These are phyloP conservation scores for Candida insectalens DNA, from an alignment of 805 yeast species.

Conservation along the genomic window DNA sequence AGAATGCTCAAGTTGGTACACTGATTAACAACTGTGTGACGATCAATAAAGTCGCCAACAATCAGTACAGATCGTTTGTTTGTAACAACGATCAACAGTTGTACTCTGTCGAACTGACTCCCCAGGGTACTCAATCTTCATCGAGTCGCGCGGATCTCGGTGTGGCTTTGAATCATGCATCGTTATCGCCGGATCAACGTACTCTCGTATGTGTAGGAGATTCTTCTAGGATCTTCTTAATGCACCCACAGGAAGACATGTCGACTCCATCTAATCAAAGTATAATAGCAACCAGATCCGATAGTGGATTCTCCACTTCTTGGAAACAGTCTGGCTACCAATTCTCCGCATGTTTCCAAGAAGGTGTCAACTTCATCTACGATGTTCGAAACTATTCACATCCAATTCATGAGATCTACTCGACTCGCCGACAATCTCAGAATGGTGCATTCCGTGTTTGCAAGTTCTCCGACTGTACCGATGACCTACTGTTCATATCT, in stretches of 20 bases:
- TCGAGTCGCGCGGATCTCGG: conserved; percentile 30
- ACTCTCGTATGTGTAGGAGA: conserved; percentile 70
- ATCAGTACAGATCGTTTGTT: conserved; percentile 46
- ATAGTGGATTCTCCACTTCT: conserved; percentile 75
- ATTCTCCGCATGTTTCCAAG: conserved; percentile 78
- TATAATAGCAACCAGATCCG: conserved; percentile 42
- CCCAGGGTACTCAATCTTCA: conserved; percentile 3
- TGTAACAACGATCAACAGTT: conserved; percentile 79
- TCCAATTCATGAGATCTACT: conserved; percentile 45
- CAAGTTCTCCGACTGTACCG: conserved; percentile 55
- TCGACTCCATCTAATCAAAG: conserved; percentile 26
- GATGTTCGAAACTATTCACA: conserved; percentile 55
- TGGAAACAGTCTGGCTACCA: conserved; percentile 67
- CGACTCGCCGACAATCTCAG: conserved; percentile 48
- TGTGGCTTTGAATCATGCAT: conserved; percentile 68
- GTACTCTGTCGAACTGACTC: conserved; percentile 48
- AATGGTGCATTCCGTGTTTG: conserved; percentile 29
- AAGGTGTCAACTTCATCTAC: conserved; percentile 69
- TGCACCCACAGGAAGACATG: conserved; percentile 31
- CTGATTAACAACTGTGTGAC: conserved; percentile 77
- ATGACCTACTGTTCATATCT: conserved; percentile 65
- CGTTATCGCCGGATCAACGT: conserved; percentile 53
- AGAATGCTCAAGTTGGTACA: conserved; percentile 59
- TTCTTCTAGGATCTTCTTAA: conserved; percentile 50
- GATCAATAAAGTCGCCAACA: conserved; percentile 32